phyloP scores from a whole-genome alignment of 768 basidiomycete species.

The Boletus speciosus region DNA sequence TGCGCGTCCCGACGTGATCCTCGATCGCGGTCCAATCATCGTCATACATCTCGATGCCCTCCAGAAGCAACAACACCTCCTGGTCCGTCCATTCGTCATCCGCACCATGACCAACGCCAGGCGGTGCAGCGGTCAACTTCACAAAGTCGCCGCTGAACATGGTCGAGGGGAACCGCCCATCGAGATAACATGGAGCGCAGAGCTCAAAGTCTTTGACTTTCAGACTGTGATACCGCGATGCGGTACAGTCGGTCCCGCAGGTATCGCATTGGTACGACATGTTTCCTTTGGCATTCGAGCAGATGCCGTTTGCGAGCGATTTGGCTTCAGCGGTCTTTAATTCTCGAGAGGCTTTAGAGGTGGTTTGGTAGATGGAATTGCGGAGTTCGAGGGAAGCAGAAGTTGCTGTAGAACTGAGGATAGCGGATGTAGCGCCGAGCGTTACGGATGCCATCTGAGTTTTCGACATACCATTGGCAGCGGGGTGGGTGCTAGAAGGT shows the following conservation, averaged over 20 bases:
- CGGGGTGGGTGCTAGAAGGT: conserved; percentile 42
- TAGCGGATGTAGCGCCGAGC: conserved; percentile 9
- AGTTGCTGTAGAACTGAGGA: conserved; percentile 22
- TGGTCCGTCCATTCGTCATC: conserved; percentile 87
- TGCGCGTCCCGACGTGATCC: conserved; percentile 88
- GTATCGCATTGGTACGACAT: conserved; percentile 82
- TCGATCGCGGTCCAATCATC: conserved; percentile 95
- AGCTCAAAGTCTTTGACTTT: conserved; percentile 91
- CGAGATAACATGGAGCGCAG: conserved; percentile 90
- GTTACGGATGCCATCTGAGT: conserved; percentile 24
- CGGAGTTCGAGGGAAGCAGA: conserved; percentile 85
- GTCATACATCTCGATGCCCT: conserved; percentile 97
- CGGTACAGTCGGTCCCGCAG: conserved; percentile 90
- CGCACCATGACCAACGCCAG: conserved; percentile 34
- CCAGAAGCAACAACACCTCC: conserved; percentile 84
- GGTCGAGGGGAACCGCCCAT: conserved; percentile 92
- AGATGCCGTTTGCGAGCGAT: conserved; percentile 50
- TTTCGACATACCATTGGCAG: conserved; percentile 48
- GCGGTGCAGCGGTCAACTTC: conserved; percentile 54
- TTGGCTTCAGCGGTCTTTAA: conserved; percentile 68
- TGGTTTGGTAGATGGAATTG: conserved; percentile 83
- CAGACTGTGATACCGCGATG: conserved; percentile 85
- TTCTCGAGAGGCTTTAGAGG: conserved; percentile 75
- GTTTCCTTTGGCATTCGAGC: conserved; percentile 46
- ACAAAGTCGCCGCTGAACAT: conserved; percentile 99